phyloP scores from a whole-genome alignment of 768 basidiomycete species.

The Podaxis sp. region DNA sequence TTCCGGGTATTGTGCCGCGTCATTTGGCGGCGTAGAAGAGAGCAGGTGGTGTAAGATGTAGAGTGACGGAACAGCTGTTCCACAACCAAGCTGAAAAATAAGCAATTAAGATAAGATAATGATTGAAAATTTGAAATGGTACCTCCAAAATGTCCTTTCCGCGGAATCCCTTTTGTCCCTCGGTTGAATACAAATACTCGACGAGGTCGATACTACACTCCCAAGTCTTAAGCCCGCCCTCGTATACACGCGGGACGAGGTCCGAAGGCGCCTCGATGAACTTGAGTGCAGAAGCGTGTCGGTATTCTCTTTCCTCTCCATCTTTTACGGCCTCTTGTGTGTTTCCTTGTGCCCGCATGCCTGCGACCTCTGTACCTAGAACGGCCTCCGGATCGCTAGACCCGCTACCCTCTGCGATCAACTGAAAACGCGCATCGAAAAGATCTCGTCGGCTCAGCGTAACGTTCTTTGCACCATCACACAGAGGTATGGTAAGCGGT shows the following conservation, averaged over 20 bases:
- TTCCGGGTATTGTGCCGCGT: conserved; percentile 19
- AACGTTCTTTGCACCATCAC: conserved; percentile 29
- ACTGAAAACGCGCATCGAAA: conserved; percentile 94
- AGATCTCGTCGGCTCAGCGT: conserved; percentile 79
- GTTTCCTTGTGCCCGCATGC: background rate
- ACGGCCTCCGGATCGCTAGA: conserved; percentile 26
- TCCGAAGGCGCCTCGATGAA: conserved; percentile 87
- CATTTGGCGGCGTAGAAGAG: conserved; percentile 25
- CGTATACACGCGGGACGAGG: conserved; percentile 88
- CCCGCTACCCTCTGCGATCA: conserved; percentile 57
- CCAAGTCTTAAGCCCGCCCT: conserved; percentile 98
- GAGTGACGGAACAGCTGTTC: conserved; percentile 83
- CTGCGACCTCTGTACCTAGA: background rate
- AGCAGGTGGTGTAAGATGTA: conserved; percentile 70
- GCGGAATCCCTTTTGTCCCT: conserved; percentile 22
- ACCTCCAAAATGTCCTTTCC: conserved; percentile 78
- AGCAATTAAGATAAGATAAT: background rate
- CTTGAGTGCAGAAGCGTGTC: conserved; percentile 40
- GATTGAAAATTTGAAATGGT: conserved; percentile 18
- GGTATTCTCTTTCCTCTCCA: conserved; percentile 3
- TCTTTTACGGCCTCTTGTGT: conserved; percentile 11
- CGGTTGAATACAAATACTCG: conserved; percentile 49
- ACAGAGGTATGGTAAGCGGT: conserved; percentile 54
- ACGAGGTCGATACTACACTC: conserved; percentile 92
- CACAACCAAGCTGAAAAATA: conserved; percentile 77